These are phyloP conservation scores for Serendipita sp. DNA, from an alignment of 768 basidiomycete genomes.

Conservation along the genomic window DNA sequence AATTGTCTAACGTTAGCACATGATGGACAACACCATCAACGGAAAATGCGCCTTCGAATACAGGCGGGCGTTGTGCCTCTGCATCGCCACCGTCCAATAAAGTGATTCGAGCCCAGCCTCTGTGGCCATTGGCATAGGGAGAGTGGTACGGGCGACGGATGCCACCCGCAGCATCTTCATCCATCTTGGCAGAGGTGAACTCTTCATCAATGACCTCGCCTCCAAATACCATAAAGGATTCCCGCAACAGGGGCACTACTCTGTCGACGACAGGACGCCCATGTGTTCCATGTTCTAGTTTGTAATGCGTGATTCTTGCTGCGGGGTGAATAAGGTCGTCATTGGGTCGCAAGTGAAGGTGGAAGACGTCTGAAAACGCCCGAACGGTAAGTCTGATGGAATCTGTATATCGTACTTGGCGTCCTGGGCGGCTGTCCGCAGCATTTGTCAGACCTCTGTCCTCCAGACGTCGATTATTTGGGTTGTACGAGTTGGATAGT, in stretches of 20 bases:
- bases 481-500: constrained; percentile 20
- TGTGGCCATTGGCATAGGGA: constrained; percentile 26
- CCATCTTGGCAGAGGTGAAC: constrained; percentile 37
- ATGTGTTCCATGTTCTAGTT: constrained; percentile 25
- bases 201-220: constrained; percentile 58
- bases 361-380: constrained; percentile 48
- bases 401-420: constrained; percentile 48
- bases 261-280: constrained; percentile 36
- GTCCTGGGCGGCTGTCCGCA: constrained; percentile 9
- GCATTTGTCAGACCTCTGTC: not conserved
- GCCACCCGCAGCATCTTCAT: constrained; percentile 46
- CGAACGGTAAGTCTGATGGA: constrained; percentile 53
- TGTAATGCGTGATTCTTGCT: constrained; percentile 54
- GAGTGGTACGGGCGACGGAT: constrained; percentile 27
- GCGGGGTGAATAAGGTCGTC: constrained; percentile 64
- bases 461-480: not conserved
- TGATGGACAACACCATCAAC: constrained; percentile 53
- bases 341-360: constrained; percentile 65
- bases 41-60: constrained; percentile 65
- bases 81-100: constrained; percentile 47
- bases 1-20: constrained; percentile 54
- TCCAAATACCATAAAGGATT: constrained; percentile 50
- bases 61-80: constrained; percentile 31
- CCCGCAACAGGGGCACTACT: constrained; percentile 46
- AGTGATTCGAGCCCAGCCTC: constrained; percentile 66